phyloP scores from a whole-genome alignment of 768 basidiomycete species.

The Trametes villosa region DNA sequence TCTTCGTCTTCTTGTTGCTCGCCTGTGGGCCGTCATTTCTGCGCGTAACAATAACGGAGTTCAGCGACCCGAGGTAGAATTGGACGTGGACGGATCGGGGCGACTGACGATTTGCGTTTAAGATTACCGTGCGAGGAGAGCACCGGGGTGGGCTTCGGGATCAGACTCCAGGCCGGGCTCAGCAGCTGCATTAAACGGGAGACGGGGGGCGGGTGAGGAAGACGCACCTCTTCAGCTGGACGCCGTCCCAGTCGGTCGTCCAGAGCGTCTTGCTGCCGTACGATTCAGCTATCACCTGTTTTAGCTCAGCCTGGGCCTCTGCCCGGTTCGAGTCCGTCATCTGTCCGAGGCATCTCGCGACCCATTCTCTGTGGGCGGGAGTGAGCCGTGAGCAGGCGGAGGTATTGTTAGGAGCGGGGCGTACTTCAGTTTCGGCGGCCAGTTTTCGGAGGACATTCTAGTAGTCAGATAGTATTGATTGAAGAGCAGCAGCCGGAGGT shows the following conservation, averaged over 20 bases:
- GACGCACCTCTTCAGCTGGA: slow-evolving; percentile 83
- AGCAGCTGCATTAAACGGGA: slow-evolving; percentile 8
- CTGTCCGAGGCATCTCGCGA: slow-evolving; percentile 89
- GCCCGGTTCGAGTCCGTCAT: slow-evolving; percentile 86
- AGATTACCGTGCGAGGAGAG: slow-evolving; percentile 46
- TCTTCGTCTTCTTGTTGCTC: slow-evolving; percentile 64
- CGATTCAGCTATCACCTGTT: slow-evolving; percentile 94
- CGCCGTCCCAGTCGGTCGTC: slow-evolving; percentile 92
- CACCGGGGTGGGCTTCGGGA: slow-evolving; percentile 58
- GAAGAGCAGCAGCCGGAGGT: neutral
- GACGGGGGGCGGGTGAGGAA: slow-evolving; percentile 11
- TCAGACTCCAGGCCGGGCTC: slow-evolving; percentile 45
- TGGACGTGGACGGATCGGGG: neutral
- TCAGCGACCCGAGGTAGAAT: neutral
- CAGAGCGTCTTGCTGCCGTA: slow-evolving; percentile 83
- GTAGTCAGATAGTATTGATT: neutral
- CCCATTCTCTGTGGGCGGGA: slow-evolving; percentile 75
- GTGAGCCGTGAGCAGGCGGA: neutral
- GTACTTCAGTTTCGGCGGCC: slow-evolving; percentile 82
- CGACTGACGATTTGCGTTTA: slow-evolving; percentile 71
- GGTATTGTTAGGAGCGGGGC: slow-evolving; percentile 23
- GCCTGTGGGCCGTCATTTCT: slow-evolving; percentile 45
- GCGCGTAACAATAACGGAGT: neutral
- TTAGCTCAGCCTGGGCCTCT: slow-evolving; percentile 92
- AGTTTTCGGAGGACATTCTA: slow-evolving; percentile 74